Evolutionary conservation across 768 basidiomycete species (phyloP), one percentile per base, ranked within the genome.

Genomic region (Leccinum subgranulosum): DNA sequence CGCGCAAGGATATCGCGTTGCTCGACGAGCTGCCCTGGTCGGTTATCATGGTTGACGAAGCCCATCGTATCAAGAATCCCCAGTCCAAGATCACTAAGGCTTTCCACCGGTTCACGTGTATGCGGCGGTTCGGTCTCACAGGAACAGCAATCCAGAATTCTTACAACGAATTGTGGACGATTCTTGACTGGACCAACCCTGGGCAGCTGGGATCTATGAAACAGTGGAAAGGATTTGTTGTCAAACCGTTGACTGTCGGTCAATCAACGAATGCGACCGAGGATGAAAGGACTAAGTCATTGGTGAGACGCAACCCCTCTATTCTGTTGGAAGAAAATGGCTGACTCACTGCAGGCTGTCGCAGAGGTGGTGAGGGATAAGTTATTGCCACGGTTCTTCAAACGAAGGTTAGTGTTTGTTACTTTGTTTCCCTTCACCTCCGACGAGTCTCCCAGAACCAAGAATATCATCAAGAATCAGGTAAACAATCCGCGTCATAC

Each of bases 141-240:
- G 94, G 91, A 8, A 83, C 80, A n/a, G 81, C 85, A 9, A 81
- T 89, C 34, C 96, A 98, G 67, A 99, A 98, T 64, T 83, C 85
- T 1, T 94, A 95, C 67, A 81, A 83, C 45, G 96, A 98, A 69
- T 77, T 98, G 63, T 95, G 93, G 90, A 90, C 92, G 1, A 85
- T 99, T 33, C 74, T 98, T 31, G 85, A 96, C 67, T 98, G 93
- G 90, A 88, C 88, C n/a, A 89, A 87, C 59, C 93, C 94, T 0
- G 90, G 87, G 0, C 75, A 76, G 25, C 71, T 96, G 9, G 96
- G 95, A 0, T 85, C 83, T 0, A 67, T 75, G 27, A 79, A 78
- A 31, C 85, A 98, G 60, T 98, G 94, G 94, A 81, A 85, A 46
- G 78, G 79, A 4, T 87, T 80, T 60, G 81, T 97, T 4, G 80